Evolutionary conservation across 768 basidiomycete genomes (phyloP), one percentile per base, ranked within the genome.

Genomic region (Clitopilus hobsonii): DNA sequence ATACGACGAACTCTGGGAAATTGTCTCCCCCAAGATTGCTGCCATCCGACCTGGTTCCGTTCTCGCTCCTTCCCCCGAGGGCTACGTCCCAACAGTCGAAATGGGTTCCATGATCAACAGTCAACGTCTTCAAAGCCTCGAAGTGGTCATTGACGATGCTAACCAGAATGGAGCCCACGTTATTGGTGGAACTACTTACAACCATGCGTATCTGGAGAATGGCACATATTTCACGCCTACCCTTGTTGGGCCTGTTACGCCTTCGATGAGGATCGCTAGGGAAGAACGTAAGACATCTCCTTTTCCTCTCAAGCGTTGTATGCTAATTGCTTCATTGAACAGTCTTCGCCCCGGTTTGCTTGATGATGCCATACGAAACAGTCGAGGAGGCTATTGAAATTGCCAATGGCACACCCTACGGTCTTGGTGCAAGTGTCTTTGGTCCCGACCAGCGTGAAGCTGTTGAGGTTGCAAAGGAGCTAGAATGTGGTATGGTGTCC

Each of bases 401-500:
- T 58, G 91, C 96, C 0, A 99, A 98, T 65, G 80, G 81, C 18
- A 95, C 94, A 0, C 78, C 80, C 20, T 98, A 90, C 67, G 95
- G 91, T 11, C 84, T 99, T 25, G 96, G 95, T 18, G 94, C 95
- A 1, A 91, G 91, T 53, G 92, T 99, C 18, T 99, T 95, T 66
- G 97, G 97, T 7, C 88, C 88, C 8, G 84, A 91, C 65, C 88
- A 89, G 67, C 79, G 81, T 36, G 74, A 88, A 38, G 94, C 92
- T 64, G 61, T 91, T 52, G 75, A 86, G 49, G 88, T 98, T 20
- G 94, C 94, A 25, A 84, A 85, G 60, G 73, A 76, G 49, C 74
- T 99, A 51, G 85, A 96, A 52, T 95, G 93, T 62, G 96, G 96
- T 47, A 98, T 99, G 97, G 96, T 98, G 2, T 87, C 94, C 18